These are phyloP conservation scores for Malus asiatica DNA, from an alignment of 306 rosid species.

Conservation along the genomic window DNA sequence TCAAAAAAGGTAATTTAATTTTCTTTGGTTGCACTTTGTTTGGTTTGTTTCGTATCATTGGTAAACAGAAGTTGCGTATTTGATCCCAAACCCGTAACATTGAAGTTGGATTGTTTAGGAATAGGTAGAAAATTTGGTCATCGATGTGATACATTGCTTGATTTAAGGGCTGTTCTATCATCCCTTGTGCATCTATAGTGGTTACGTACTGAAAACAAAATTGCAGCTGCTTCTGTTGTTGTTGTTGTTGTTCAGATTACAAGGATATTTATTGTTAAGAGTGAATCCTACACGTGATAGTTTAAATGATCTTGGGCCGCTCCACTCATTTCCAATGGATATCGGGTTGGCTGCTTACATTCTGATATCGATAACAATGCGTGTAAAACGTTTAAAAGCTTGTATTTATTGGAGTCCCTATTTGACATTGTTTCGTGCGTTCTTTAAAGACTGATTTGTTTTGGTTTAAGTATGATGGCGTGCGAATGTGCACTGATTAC, in stretches of 20 bases:
- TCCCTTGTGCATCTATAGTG: background rate
- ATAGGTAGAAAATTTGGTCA: background rate
- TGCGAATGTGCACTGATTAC: constrained; percentile 4
- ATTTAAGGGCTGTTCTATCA: background rate
- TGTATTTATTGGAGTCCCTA: background rate
- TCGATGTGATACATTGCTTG: background rate
- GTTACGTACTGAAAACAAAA: background rate
- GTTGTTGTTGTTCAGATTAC: background rate
- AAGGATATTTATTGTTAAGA: too few species aligned
- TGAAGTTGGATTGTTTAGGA: background rate
- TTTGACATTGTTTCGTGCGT: background rate
- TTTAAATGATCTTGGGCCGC: too few species aligned
- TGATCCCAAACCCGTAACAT: background rate
- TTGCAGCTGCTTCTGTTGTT: background rate
- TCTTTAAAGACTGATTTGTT: background rate
- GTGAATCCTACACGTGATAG: too few species aligned
- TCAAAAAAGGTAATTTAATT: constrained; percentile 58
- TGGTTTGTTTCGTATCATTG: background rate
- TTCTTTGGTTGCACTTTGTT: background rate
- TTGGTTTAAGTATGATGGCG: background rate
- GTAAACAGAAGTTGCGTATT: background rate
- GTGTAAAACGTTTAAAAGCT: background rate
- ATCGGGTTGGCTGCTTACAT: too few species aligned
- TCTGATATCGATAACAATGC: background rate
- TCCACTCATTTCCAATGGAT: too few species aligned